Percentiles rank a stretch among this genome's conserved stretches.
phyloP scores from a whole-genome alignment of 2,329 filamentous ascomycete species.

The Fusarium euwallaceae region DNA sequence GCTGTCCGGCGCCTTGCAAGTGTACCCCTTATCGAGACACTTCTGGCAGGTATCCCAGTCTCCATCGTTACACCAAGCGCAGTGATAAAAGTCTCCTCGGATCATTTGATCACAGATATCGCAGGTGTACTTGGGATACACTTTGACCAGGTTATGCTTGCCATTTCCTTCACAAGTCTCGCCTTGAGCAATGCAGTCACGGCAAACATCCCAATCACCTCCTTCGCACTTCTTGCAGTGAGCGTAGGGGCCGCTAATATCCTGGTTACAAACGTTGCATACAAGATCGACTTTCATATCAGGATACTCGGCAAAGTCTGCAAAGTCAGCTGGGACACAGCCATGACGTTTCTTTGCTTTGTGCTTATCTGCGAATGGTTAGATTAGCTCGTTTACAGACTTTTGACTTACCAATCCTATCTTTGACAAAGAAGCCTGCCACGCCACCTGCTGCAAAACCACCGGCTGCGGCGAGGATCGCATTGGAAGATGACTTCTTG shows the following conservation, averaged over 20 bases:
- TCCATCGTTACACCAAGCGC: constrained; percentile 10
- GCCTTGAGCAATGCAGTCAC: constrained; percentile 28
- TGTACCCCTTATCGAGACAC: constrained; percentile 27
- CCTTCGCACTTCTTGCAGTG: constrained; percentile 35
- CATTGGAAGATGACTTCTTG: constrained; percentile 6
- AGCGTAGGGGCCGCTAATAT: constrained; percentile 28
- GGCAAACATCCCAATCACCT: constrained; percentile 34
- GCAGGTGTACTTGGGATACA: constrained; percentile 32
- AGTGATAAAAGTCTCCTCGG: constrained; percentile 28
- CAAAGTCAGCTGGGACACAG: constrained; percentile 10
- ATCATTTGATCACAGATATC: constrained; percentile 24
- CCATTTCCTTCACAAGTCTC: constrained; percentile 18
- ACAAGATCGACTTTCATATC: constrained; percentile 1
- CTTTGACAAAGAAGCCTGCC: constrained; percentile 34
- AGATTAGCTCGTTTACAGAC: neutral
- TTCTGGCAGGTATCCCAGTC: constrained; percentile 32
- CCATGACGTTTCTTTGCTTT: constrained; percentile 38
- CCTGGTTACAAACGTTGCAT: constrained; percentile 28
- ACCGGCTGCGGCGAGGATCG: constrained; percentile 22
- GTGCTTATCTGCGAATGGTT: constrained; percentile 15
- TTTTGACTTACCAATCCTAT: constrained; percentile 22
- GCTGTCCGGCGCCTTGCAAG: constrained; percentile 2
- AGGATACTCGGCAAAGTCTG: constrained; percentile 29
- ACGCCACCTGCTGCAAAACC: constrained; percentile 33
- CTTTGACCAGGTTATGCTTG: constrained; percentile 30